Conservation (phyloP, 2,329 filamentous ascomycete genomes). For the Alternaria conjuncta region DNA sequence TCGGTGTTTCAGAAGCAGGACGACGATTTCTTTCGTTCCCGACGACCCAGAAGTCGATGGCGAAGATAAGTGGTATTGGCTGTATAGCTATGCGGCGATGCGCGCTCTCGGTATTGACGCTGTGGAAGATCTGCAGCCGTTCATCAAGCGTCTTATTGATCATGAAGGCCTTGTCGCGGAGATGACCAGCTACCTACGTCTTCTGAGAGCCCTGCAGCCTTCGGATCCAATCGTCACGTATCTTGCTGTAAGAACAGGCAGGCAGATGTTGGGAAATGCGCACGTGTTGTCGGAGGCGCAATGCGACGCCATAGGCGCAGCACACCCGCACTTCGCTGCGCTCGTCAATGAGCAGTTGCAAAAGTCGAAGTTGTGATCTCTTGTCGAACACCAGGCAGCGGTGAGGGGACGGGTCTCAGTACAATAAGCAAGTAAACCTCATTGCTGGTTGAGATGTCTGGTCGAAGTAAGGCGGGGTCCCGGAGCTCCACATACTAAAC, state of each 20-base stretch:
- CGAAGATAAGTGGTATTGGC: conserved; percentile 11
- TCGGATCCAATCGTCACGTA: neutral
- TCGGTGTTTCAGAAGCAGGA: neutral
- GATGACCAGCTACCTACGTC: neutral
- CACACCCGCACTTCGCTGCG: neutral
- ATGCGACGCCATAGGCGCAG: neutral
- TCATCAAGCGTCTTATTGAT: conserved; percentile 2
- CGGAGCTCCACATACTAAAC: neutral
- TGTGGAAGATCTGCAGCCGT: neutral
- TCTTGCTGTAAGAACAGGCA: neutral
- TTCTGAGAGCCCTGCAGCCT: neutral
- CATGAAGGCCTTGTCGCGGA: neutral
- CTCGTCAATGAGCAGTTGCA: neutral
- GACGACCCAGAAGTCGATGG: neutral
- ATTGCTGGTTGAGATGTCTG: neutral
- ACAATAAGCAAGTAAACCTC: neutral
- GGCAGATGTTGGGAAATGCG: neutral
- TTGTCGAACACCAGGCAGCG: neutral
- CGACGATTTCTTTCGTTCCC: conserved; percentile 3
- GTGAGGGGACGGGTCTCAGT: neutral
- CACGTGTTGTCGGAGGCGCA: neutral
- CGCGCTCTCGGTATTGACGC: conserved; percentile 8
- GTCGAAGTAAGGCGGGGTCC: neutral
- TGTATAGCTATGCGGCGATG: conserved; percentile 16
- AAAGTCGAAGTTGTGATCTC: neutral